Conservation (phyloP, 164 flowering plant species). For the Houttuynia cordata region DNA sequence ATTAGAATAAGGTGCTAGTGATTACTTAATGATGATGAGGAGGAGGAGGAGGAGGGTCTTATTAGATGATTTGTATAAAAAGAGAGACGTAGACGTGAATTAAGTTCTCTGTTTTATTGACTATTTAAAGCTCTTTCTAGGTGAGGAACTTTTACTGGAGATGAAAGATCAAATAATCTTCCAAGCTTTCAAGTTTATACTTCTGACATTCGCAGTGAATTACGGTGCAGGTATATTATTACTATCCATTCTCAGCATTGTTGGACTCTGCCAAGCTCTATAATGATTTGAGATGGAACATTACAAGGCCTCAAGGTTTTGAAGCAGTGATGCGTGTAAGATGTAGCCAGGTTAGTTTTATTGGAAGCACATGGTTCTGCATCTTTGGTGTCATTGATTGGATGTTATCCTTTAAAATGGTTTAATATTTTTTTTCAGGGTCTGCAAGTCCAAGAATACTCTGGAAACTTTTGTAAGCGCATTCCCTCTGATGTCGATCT, state of each 20-base stretch:
- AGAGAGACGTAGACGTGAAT: no score
- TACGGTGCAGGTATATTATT: conserved; percentile 67
- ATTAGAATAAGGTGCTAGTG: no score
- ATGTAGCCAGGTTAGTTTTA: conserved; percentile 75
- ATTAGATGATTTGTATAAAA: no score
- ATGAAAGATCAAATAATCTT: not conserved
- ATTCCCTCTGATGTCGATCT: conserved; percentile 97
- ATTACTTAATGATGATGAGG: no score
- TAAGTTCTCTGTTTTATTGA: no score
- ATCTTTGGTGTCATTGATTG: not conserved
- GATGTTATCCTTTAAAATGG: no score
- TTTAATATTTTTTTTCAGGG: conserved; percentile 37
- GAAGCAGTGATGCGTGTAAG: conserved; percentile 99
- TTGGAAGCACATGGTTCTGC: not conserved
- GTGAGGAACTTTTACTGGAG: not conserved
- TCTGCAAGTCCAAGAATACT: conserved; percentile 94
- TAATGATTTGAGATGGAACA: conserved; percentile 98
- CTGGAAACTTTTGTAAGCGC: conserved; percentile 92
- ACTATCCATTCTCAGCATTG: conserved; percentile 81
- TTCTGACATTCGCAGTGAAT: not conserved
- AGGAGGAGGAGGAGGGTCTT: no score
- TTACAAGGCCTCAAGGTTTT: conserved; percentile 96
- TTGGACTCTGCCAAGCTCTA: conserved; percentile 92
- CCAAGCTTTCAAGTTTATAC: not conserved
- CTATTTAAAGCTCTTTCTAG: not conserved